Conservation (phyloP, 176 grass and related monocot genomes). For the Zea luxurians region DNA sequence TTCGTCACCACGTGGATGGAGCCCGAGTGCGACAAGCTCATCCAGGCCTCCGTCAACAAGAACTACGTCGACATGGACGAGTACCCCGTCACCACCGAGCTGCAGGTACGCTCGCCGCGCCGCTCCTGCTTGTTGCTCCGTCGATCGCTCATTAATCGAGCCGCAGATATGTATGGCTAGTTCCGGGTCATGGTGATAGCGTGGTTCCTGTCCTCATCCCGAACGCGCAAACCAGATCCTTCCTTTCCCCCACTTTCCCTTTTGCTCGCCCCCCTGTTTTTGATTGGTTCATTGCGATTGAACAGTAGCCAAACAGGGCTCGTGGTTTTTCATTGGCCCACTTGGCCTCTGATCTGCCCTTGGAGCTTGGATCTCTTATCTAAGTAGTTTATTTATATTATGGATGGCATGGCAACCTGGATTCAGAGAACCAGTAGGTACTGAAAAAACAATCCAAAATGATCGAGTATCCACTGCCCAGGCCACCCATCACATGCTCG, state of each 20-base stretch:
- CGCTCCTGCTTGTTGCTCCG: not conserved
- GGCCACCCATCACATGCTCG: not conserved
- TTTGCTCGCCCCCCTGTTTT: not conserved
- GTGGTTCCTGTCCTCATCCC: not conserved
- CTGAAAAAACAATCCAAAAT: not conserved
- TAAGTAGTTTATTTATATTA: not conserved
- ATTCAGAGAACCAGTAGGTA: not conserved
- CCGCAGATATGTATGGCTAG: not conserved
- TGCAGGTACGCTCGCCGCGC: conserved; percentile 53
- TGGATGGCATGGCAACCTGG: not conserved
- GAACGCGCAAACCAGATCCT: not conserved
- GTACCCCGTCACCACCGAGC: conserved; percentile 97
- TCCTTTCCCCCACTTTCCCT: not conserved
- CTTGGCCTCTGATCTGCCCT: conserved; percentile 24
- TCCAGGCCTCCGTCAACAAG: conserved; percentile 76
- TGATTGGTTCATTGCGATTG: not conserved
- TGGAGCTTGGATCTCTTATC: not conserved
- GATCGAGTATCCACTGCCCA: not conserved
- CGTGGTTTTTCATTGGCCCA: not conserved
- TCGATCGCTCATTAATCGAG: not conserved
- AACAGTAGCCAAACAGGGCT: not conserved
- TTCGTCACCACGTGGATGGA: conserved; percentile 99
- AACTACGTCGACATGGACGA: conserved; percentile 99
- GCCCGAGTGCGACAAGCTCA: conserved; percentile 94
- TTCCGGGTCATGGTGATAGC: not conserved